Evolutionary conservation across 2,329 filamentous ascomycete genomes (phyloP).

Genomic region (Camptophora hylomeconis): DNA sequence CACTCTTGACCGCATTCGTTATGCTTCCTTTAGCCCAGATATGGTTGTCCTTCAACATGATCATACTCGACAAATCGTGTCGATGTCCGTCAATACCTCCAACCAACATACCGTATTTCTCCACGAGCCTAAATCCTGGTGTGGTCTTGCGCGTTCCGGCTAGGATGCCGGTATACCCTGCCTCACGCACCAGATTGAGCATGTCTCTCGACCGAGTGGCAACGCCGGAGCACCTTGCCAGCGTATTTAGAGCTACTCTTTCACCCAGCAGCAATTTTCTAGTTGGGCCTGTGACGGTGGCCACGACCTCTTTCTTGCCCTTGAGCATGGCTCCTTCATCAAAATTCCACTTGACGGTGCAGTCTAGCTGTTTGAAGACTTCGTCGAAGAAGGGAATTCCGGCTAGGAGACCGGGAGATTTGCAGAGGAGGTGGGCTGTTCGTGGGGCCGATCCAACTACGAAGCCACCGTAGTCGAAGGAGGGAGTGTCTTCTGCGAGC

Average conservation of each 20-base stretch:
- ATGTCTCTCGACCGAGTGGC: constrained; percentile 55
- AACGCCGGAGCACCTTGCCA: constrained; percentile 83
- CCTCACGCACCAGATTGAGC: constrained; percentile 42
- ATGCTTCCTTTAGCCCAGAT: constrained; percentile 69
- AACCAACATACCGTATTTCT: constrained; percentile 96
- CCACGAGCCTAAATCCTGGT: constrained; percentile 83
- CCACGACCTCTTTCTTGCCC: constrained; percentile 49
- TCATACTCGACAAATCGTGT: constrained; percentile 86
- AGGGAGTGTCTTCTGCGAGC: constrained; percentile 93
- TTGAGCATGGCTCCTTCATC: constrained; percentile 60
- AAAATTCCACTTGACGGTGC: constrained; percentile 80
- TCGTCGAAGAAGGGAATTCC: constrained; percentile 93
- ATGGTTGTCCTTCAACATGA: constrained; percentile 99
- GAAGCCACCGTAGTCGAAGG: constrained; percentile 93
- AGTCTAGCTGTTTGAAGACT: constrained; percentile 79
- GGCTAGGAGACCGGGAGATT: constrained; percentile 68
- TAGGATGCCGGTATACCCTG: constrained; percentile 70
- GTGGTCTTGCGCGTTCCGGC: constrained; percentile 96
- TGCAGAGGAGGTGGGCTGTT: constrained; percentile 55
- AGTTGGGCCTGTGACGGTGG: constrained; percentile 75
- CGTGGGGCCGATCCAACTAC: constrained; percentile 65
- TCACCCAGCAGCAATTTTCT: constrained; percentile 80
- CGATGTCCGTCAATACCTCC: constrained; percentile 86
- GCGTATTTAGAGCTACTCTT: constrained; percentile 78
- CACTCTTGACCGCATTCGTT: constrained; percentile 69